Evolutionary conservation across 306 rosid species (phyloP), one percentile per base, ranked within the genome.

Genomic region (Acmispon strigosus): DNA sequence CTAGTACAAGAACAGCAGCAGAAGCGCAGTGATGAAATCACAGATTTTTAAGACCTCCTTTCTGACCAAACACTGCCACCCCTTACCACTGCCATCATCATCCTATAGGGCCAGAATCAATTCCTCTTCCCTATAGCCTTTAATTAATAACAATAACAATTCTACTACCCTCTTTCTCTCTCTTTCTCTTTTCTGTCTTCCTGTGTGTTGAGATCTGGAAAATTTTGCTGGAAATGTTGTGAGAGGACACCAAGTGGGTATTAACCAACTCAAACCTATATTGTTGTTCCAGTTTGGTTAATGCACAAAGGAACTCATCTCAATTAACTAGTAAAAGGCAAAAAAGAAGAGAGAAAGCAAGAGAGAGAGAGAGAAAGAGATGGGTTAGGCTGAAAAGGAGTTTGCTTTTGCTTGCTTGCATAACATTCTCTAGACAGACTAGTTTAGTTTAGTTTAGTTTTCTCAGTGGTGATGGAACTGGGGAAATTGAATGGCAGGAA

Each of bases 51-150:
- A 84, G 72, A 87, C 74, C 83, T 79, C 82, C 63, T 72, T 77
- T 84, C 89, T 87, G 92, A 84, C 87, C 86, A 80, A 60, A 82
- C 92, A 84, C 87, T 84, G 91, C 74, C 86, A 76, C 49, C 76
- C 78, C 34, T 79, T 73, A 66, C 76, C 83, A 69, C 85, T 74
- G 87, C 74, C 85, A 82, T 84, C 84, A 87, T 78, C 82, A 75
- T 56, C 22, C 47, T 57, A 77, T 79, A 79, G 83, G 85, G 70
- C 74, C 69, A 81, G 64, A 83, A 63, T 70, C 65, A 69, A 75
- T 84, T 69, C 79, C 78, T 78, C 86, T 81, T 83, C 87, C 84
- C 87, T 36, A 85, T 80, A 82, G 8, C 12, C 76, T 48, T 75
- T 12, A 62, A 72, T 67, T 68, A 74, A 53, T 54, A 12, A 55